Percentiles rank a stretch among this genome's conserved stretches.
These are phyloP conservation scores for Panicum virgatum DNA, from an alignment of 202 grass and related monocot species.

Conservation along the genomic window DNA sequence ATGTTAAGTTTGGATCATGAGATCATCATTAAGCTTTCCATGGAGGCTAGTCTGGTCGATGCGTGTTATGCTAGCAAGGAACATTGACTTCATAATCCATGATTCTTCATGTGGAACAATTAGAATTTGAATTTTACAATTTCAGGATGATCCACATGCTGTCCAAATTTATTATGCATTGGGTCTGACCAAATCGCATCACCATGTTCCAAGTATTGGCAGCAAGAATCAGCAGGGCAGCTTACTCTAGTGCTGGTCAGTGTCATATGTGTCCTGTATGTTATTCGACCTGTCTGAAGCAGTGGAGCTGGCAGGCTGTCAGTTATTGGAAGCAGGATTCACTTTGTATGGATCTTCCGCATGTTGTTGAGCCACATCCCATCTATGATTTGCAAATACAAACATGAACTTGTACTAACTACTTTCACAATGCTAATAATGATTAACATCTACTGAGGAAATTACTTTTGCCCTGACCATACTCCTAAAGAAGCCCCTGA, in stretches of 20 bases:
- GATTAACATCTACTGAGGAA: neutral
- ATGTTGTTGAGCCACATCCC: neutral
- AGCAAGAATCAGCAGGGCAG: conserved; percentile 36
- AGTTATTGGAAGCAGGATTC: neutral
- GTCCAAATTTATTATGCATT: conserved; percentile 6
- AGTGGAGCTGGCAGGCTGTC: conserved; percentile 27
- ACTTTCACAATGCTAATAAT: neutral
- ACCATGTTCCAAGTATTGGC: conserved; percentile 21
- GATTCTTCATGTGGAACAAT: conserved; percentile 10
- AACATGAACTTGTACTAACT: neutral
- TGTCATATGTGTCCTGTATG: neutral
- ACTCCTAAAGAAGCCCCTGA: neutral
- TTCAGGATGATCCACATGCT: conserved; percentile 22
- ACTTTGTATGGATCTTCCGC: neutral
- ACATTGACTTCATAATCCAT: conserved; percentile 4
- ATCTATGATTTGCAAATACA: neutral
- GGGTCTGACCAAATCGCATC: conserved; percentile 9
- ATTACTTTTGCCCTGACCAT: neutral
- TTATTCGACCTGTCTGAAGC: neutral
- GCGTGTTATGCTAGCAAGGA: neutral
- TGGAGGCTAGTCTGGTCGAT: too few relatives aligned
- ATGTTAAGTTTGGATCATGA: neutral
- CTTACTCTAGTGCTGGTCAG: neutral
- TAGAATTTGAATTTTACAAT: conserved; percentile 16
- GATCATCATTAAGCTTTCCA: neutral